A percentile compares a stretch with the other conserved stretches of the same genome.
Evolutionary conservation across 805 yeast species (phyloP).

Genomic region (Torulaspora gathmanii): DNA sequence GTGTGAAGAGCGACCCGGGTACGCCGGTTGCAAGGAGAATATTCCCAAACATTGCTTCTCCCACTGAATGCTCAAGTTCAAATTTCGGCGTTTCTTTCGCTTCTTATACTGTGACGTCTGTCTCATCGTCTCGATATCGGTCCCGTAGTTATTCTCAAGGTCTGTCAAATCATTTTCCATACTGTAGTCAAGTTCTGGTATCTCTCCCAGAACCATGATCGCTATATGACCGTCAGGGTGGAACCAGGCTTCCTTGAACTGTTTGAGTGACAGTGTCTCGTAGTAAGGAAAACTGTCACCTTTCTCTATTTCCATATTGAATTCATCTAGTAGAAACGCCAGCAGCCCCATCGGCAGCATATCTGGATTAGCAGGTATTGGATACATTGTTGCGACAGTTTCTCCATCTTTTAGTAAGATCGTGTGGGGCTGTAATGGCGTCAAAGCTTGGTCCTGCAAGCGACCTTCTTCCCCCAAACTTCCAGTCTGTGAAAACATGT

Average conservation of each 20-base stretch:
- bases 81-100: conserved; percentile 29
- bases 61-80: conserved; percentile 58
- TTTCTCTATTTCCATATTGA: conserved; percentile 83
- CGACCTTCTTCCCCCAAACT: conserved; percentile 5
- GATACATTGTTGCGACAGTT: conserved; percentile 89
- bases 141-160: conserved; percentile 20
- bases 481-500: conserved; percentile 10
- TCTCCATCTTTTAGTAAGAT: conserved; percentile 81
- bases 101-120: conserved; percentile 26
- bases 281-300: conserved; percentile 87
- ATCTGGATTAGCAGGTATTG: conserved; percentile 58
- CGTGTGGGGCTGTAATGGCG: conserved; percentile 55
- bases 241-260: conserved; percentile 85
- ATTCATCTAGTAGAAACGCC: conserved; percentile 83
- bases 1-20: conserved; percentile 89
- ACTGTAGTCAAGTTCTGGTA: conserved; percentile 43
- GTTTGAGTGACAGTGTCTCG: conserved; percentile 68
- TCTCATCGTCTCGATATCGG: conserved; percentile 23
- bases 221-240: conserved; percentile 43
- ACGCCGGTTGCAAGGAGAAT: conserved; percentile 78
- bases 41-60: conserved; percentile 89
- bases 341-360: conserved; percentile 69
- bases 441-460: conserved; percentile 11
- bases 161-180: conserved; percentile 17
- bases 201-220: conserved; percentile 73